A percentile compares a stretch with the other conserved stretches of the same genome.
Evolutionary conservation across 2,329 filamentous ascomycete species (phyloP).

Genomic region (Dothistroma septosporum): DNA sequence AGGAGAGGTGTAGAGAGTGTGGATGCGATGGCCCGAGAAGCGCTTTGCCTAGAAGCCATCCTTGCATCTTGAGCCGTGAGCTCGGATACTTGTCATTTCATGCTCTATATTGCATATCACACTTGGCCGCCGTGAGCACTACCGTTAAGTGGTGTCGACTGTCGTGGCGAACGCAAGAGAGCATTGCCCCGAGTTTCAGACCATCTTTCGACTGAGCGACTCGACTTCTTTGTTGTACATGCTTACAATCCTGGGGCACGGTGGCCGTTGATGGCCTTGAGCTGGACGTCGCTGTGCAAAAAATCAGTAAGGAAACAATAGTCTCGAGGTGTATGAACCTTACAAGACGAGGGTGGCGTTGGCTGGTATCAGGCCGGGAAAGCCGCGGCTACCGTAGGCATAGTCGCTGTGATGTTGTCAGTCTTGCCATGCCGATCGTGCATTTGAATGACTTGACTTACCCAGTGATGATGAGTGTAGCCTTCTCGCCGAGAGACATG

Average conservation of each 20-base stretch:
- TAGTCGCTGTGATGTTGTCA: slow-evolving; percentile 49
- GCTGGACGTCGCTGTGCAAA: slow-evolving; percentile 60
- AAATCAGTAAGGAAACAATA: slow-evolving; percentile 1
- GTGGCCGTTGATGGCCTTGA: slow-evolving; percentile 59
- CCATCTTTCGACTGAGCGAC: background rate
- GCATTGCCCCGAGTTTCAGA: background rate
- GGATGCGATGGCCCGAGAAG: background rate
- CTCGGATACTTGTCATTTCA: background rate
- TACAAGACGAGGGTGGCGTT: slow-evolving; percentile 79
- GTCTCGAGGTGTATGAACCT: slow-evolving; percentile 34
- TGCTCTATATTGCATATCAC: background rate
- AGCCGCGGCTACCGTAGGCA: slow-evolving; percentile 64
- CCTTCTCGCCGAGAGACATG: slow-evolving; percentile 91
- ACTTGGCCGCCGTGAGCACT: background rate
- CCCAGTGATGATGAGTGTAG: slow-evolving; percentile 75
- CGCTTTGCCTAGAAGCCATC: background rate
- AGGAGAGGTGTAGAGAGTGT: background rate
- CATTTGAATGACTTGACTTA: slow-evolving; percentile 32
- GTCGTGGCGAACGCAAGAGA: background rate
- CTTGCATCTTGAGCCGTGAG: background rate
- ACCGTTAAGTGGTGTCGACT: background rate
- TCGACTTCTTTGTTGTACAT: background rate
- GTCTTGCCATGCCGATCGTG: background rate
- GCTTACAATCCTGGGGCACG: slow-evolving; percentile 9
- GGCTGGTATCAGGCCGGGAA: slow-evolving; percentile 71